A percentile compares a stretch with the other conserved stretches of the same genome.
Evolutionary conservation across 2,329 filamentous ascomycete species (phyloP).

Genomic region (Fusarium subtropicale): DNA sequence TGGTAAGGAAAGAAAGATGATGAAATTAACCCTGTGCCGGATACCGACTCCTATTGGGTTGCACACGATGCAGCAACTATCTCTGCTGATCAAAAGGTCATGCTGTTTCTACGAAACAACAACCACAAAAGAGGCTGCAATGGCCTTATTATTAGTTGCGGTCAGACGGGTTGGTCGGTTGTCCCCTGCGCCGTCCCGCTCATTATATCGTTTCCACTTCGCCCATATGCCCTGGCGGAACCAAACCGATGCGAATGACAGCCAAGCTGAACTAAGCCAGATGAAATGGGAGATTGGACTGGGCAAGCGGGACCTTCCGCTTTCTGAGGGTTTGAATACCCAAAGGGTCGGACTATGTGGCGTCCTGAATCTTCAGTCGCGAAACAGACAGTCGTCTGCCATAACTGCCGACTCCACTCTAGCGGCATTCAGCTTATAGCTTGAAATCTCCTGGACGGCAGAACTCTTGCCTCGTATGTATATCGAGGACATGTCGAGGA

Average conservation of each 20-base stretch:
- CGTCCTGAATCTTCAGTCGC: conserved; percentile 13
- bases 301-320: conserved; percentile 13
- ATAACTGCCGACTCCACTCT: conserved; percentile 17
- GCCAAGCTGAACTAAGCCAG: conserved; percentile 10
- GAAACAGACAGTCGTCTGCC: conserved; percentile 4
- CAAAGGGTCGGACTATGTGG: conserved; percentile 17
- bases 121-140: conserved; percentile 1
- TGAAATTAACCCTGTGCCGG: conserved; percentile 14
- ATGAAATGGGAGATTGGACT: conserved; percentile 1
- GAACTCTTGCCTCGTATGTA: neutral
- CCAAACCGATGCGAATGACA: conserved; percentile 10
- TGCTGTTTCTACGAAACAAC: conserved; percentile 16
- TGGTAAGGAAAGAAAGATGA: conserved; percentile 10
- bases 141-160: conserved; percentile 33
- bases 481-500: conserved; percentile 1
- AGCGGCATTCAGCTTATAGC: neutral
- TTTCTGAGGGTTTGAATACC: conserved; percentile 3
- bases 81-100: conserved; percentile 4
- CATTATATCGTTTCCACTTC: conserved; percentile 31
- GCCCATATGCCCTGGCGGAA: conserved; percentile 13
- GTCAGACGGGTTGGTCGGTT: conserved; percentile 19
- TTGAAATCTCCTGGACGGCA: neutral
- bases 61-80: conserved; percentile 13
- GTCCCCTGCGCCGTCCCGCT: conserved; percentile 19
- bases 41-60: conserved; percentile 18